Conservation (phyloP, 352 stramenopile genomes). For the Globisporangium canariense region DNA sequence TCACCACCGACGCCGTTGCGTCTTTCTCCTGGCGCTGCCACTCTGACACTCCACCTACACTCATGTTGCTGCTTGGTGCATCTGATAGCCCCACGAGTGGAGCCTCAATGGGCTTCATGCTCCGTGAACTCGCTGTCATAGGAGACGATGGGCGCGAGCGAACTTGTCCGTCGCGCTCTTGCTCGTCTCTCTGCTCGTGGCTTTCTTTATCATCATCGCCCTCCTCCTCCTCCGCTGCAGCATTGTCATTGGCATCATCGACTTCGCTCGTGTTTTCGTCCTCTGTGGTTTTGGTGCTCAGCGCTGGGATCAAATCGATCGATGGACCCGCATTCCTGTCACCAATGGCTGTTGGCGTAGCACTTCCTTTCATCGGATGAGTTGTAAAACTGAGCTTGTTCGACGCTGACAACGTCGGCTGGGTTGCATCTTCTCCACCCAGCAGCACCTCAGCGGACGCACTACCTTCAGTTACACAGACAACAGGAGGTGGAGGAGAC, state of each 20-base stretch:
- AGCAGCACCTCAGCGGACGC: no score
- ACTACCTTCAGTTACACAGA: not conserved
- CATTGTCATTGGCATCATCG: no score
- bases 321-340: not conserved
- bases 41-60: not conserved
- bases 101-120: no score
- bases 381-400: no score
- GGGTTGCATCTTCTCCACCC: not conserved
- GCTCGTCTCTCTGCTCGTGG: no score
- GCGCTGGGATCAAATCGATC: constrained; percentile 10
- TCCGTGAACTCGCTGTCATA: no score
- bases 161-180: no score
- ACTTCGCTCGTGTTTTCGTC: no score
- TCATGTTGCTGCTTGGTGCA: not conserved
- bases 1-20: not conserved
- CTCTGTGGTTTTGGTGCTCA: not conserved
- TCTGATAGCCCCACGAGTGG: not conserved
- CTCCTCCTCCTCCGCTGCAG: no score
- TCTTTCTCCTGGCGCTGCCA: not conserved
- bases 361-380: not conserved
- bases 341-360: not conserved
- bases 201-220: no score
- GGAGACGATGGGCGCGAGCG: no score
- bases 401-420: no score
- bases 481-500: not conserved